Evolutionary conservation across 2,329 filamentous ascomycete species (phyloP).

Genomic region (Colletotrichum nymphaeae): DNA sequence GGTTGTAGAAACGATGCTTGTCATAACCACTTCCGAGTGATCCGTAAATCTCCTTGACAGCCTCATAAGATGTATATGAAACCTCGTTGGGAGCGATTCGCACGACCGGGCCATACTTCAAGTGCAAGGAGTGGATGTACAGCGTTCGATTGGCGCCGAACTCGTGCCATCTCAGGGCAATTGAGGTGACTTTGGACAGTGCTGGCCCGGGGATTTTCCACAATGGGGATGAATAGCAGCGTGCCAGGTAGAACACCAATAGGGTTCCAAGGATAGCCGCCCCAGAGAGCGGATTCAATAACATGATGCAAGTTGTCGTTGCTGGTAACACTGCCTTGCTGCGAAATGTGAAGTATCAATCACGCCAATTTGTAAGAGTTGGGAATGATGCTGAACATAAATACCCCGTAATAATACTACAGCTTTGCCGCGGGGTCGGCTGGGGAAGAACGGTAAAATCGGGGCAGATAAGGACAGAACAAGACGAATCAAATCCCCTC

Average conservation of each 20-base stretch:
- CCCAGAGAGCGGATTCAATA: conserved; percentile 34
- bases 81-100: conserved; percentile 69
- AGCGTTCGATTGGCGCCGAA: conserved; percentile 63
- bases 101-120: conserved; percentile 67
- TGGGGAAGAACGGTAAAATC: neutral
- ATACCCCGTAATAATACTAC: neutral
- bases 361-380: too few species aligned
- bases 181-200: conserved; percentile 60
- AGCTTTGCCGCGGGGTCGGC: conserved; percentile 7
- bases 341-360: neutral
- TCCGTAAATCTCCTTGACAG: conserved; percentile 72
- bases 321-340: neutral
- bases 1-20: conserved; percentile 72
- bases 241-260: conserved; percentile 20
- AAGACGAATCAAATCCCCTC: conserved; percentile 7
- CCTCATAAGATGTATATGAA: conserved; percentile 66
- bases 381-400: neutral
- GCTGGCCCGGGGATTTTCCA: conserved; percentile 60
- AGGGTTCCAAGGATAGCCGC: conserved; percentile 10
- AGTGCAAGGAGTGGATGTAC: conserved; percentile 68
- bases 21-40: conserved; percentile 72
- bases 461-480: conserved; percentile 18
- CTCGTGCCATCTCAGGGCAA: conserved; percentile 66
- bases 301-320: conserved; percentile 23
- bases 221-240: conserved; percentile 49